Base-by-base conservation (phyloP, 1,284 basidiomycete species). In the Leccinum angustisporum region DNA sequence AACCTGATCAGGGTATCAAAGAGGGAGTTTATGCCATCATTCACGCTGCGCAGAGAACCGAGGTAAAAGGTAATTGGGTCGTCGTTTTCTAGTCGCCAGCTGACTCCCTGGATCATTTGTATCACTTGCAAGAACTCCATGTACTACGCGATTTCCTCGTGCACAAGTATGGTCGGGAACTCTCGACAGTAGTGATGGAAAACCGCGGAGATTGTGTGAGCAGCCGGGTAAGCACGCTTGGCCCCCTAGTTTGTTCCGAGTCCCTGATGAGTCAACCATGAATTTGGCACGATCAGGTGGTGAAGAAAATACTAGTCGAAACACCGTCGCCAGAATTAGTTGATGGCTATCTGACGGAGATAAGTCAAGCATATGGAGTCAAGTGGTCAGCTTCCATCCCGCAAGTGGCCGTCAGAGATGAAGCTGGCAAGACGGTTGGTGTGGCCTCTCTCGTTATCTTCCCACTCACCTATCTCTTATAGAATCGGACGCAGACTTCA, bases 81-180 rank as follows among this genome's bases (percentile, higher is more conserved):
- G 50, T 54, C 57, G 5, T 58, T 54, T 54, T 51, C 50, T 40
- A 7, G 40, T 58, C 60, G 53, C 51, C 58, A 34, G 9, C 57
- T 64, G 13, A 63, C 54, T 54, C 58, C 30, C 53, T 58, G 52
- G 51, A 48, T 30, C 11, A 36, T 54, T 58, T 56, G 51, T 52
- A 51, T 61, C 56, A 38, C 40, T 57, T 31, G 59, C 61, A 74
- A 90, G 97, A 99, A 75, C 84, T 99, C 38, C 94, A 97, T 68
- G 80, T 94, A 40, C 79, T 98, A 46, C 87, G 96, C 50, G 95
- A 98, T 72, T 86, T 98, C 74, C 84, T 99, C 61, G 93, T 97
- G 90, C 91, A 95, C 76, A 97, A 94, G 77, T 96, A 87, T 71
- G 92, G 94, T 14, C 84, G 94, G 21, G 94, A 97, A 25, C 95